Conservation (phyloP, 2,329 filamentous ascomycete genomes). For the Ophiostoma ulmi region DNA sequence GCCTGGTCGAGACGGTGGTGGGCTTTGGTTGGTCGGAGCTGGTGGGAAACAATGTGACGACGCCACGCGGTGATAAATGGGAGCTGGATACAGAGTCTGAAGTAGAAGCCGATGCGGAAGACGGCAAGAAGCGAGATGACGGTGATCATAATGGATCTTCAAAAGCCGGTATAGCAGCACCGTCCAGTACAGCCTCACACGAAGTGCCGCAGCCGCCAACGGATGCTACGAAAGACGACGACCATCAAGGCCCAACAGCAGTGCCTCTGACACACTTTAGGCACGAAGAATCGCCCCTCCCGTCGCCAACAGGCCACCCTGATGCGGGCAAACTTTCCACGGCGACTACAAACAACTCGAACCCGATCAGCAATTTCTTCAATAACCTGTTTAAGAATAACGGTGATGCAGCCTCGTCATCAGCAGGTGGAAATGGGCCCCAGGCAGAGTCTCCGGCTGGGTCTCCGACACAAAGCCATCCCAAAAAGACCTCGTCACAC, state of each 20-base stretch:
- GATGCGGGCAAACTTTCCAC: conserved; percentile 32
- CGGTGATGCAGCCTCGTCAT: not conserved
- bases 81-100: conserved; percentile 34
- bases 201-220: conserved; percentile 67
- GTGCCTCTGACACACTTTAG: conserved; percentile 34
- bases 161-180: conserved; percentile 3
- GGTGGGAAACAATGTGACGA: conserved; percentile 61
- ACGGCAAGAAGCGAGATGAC: conserved; percentile 17
- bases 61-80: conserved; percentile 44
- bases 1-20: conserved; percentile 84
- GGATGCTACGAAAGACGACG: conserved; percentile 63
- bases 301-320: conserved; percentile 19
- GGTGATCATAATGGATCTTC: not conserved
- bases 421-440: not conserved
- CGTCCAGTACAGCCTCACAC: conserved; percentile 34
- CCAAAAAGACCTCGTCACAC: not conserved
- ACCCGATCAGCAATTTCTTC: conserved; percentile 58
- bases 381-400: conserved; percentile 50
- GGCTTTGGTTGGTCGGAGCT: conserved; percentile 94
- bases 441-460: not conserved
- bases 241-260: conserved; percentile 52
- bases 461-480: not conserved
- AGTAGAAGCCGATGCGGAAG: conserved; percentile 22
- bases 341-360: conserved; percentile 39
- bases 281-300: conserved; percentile 28